phyloP scores from a whole-genome alignment of 768 basidiomycete genomes.

The Termitomyces sp. region DNA sequence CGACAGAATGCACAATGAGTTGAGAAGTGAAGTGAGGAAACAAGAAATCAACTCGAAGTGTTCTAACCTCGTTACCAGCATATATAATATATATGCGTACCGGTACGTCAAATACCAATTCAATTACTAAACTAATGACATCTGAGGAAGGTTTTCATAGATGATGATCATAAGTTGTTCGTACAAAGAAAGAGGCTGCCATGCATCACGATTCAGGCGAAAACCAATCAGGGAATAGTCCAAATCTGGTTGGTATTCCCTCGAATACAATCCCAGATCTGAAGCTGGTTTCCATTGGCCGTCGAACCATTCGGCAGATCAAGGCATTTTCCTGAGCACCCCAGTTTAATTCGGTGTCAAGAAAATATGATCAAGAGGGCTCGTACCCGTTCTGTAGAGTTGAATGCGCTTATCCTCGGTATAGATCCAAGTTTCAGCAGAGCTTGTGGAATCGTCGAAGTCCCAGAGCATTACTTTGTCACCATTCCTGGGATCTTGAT shows the following conservation, averaged over 20 bases:
- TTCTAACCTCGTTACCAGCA: too few species aligned
- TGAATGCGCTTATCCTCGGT: slow-evolving; percentile 25
- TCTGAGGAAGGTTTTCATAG: too few species aligned
- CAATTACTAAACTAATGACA: too few species aligned
- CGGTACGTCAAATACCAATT: too few species aligned
- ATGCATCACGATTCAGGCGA: too few species aligned
- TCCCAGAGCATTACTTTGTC: slow-evolving; percentile 28
- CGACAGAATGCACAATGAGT: too few species aligned
- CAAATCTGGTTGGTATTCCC: slow-evolving; percentile 26
- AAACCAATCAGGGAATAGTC: slow-evolving; percentile 13
- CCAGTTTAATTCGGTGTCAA: neutral
- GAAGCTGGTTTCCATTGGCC: slow-evolving; percentile 25
- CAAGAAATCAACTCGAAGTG: too few species aligned
- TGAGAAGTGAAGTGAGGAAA: too few species aligned
- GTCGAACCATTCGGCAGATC: slow-evolving; percentile 24
- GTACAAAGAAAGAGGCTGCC: too few species aligned
- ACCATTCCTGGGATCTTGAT: slow-evolving; percentile 23
- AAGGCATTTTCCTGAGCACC: slow-evolving; percentile 21
- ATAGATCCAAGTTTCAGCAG: slow-evolving; percentile 28
- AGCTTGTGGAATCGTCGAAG: slow-evolving; percentile 22
- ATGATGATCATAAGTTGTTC: too few species aligned
- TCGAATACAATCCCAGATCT: slow-evolving; percentile 25
- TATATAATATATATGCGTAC: too few species aligned
- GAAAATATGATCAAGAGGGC: neutral
- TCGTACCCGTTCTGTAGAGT: slow-evolving; percentile 19